Base-by-base conservation (phyloP, 305 asterid genomes). In the Salvia sclarea region DNA sequence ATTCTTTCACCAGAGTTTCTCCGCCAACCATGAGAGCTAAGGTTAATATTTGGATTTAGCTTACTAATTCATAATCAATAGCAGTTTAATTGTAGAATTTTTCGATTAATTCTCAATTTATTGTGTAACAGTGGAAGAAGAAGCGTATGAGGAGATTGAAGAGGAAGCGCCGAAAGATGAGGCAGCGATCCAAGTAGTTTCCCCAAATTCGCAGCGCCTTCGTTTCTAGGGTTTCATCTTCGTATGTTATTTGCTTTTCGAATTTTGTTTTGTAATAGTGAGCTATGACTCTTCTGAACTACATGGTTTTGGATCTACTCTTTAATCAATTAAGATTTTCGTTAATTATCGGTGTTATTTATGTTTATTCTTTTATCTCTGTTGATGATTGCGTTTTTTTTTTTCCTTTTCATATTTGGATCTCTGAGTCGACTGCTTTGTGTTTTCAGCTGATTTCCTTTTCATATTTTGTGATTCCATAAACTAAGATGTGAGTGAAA, bases 131-230 rank as follows among this genome's bases (percentile, higher is more conserved):
- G 88, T 85, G 91, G 91, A 85, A 85, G 87, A 85, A 85, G 88
- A 85, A 83, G 87, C 85, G 91, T 8, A 85, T 85, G 91, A 85
- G 91, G 85, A 81, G 88, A 65, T 78, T 85, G 83, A 85, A 85
- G 86, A 85, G 91, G 84, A 85, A 85, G 91, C 91, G 91, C 82
- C 84, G 88, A 83, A 85, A 85, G 91, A 85, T 85, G 91, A 83
- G 91, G 44, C 91, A 85, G 88, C 64, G 91, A 83, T 85, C 91
- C 53, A 85, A 85, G 87, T 83, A 79, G 76, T 43, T 52, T 43
- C 48, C 43, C 28, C 22, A 12, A 12, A 1, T 60, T 45, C 57
- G 41, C 52, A 3, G 62, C 63, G 60, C 47, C 47, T 24, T 20
- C 43, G 0, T 35, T 54, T 62, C 49, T 64, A 59, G 73, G 67